Base-by-base conservation (phyloP, 805 yeast species). In the Brettanomyces custersianus region DNA sequence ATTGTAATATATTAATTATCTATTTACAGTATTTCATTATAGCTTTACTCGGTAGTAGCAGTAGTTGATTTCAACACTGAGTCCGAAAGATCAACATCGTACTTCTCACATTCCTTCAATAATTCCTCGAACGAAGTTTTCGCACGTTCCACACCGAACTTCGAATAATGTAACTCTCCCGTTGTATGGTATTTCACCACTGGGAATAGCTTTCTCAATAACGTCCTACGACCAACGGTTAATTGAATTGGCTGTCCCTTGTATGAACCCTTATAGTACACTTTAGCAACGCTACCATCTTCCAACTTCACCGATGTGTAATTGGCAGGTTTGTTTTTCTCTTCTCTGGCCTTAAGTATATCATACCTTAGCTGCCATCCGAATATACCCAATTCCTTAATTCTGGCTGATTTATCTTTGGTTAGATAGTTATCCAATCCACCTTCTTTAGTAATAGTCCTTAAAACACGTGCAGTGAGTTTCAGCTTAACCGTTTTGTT, bases 331-430 rank as follows among this genome's bases (percentile, higher is more conserved):
- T 66, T 37, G 60, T 58, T 40, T 66, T 65, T 42, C 60, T 60
- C 38, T 60, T 63, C 35, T 50, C 46, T 48, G 51, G 67, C 47
- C 62, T 62, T 49, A 59, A 90, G 57, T 12, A 92, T 77, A 38
- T 76, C 72, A 57, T 80, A 88, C 52, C 90, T 80, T 46, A 92
- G 66, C 48, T 73, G 74, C 97, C 97, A 92, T 23, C 97, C 98
- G 39, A 73, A 67, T 37, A 88, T 80, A 0, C 98, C 98, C 52
- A 92, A 64, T 55, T 92, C 95, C 64, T 92, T 92, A 45, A 85
- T 68, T 63, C 98, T 72, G 3, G 94, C 94, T 5, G 94, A 67
- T 46, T 82, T 85, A 40, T 87, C 94, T 60, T 92, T 92, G 29
- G 77, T 70, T 42, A 92, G 59, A 55, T 92, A 92, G 44, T 78